These are phyloP conservation scores for Ganoderma resinaceum DNA, from an alignment of 1,284 basidiomycete genomes.

Conservation along the genomic window DNA sequence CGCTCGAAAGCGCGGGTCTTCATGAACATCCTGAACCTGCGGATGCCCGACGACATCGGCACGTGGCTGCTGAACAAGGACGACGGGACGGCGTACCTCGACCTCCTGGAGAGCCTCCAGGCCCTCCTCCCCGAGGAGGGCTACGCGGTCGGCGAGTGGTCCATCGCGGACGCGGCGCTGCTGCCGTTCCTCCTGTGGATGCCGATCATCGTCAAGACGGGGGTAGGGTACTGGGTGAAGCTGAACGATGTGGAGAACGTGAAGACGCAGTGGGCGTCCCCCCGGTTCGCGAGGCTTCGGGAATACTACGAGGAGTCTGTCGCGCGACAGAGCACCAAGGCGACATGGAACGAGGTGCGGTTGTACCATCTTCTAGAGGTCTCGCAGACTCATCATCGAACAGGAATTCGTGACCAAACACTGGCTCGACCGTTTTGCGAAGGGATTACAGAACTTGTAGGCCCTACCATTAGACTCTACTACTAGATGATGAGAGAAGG, in stretches of 20 bases:
- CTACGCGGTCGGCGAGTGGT: constrained; percentile 46
- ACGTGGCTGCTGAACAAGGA: constrained; percentile 7
- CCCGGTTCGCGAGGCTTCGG: not conserved
- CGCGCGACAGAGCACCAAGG: not conserved
- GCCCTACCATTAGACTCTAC: not conserved
- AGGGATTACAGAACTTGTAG: not conserved
- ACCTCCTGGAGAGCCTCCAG: constrained; percentile 12
- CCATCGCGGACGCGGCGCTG: constrained; percentile 62
- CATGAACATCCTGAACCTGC: constrained; percentile 42
- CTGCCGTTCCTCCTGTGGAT: constrained; percentile 45
- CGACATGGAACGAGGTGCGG: constrained; percentile 1
- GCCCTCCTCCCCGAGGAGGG: constrained; percentile 25
- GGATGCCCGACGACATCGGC: not conserved
- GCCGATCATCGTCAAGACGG: constrained; percentile 30
- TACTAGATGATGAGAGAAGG: not conserved
- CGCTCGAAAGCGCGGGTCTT: constrained; percentile 65
- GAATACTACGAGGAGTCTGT: not conserved
- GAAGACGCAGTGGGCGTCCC: constrained; percentile 3
- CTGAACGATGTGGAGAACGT: not conserved
- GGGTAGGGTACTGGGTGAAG: not conserved
- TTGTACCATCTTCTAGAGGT: not conserved
- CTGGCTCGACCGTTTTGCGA: constrained; percentile 1
- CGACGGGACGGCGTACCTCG: not conserved
- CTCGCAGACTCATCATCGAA: not conserved
- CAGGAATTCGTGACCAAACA: not conserved